Evolutionary conservation across 805 yeast species (phyloP).

Genomic region (Saturnispora ahearnii): DNA sequence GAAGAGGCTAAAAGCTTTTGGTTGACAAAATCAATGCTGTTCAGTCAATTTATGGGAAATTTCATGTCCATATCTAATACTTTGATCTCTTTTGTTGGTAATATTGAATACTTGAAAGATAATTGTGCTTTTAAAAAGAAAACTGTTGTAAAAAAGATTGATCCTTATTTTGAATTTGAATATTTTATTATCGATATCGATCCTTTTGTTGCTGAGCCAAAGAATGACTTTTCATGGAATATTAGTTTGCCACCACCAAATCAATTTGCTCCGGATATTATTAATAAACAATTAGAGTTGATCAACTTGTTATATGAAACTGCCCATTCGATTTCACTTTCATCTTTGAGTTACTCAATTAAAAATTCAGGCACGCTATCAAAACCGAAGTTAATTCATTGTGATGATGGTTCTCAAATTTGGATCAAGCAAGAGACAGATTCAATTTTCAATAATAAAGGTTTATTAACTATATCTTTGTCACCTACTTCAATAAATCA

Average conservation of each 20-base stretch:
- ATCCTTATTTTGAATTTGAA: slow-evolving; percentile 37
- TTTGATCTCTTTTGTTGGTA: slow-evolving; percentile 29
- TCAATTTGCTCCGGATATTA: slow-evolving; percentile 29
- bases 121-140: not conserved
- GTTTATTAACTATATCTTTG: slow-evolving; percentile 40
- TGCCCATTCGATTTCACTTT: slow-evolving; percentile 20
- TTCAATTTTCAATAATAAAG: slow-evolving; percentile 23
- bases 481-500: slow-evolving; percentile 25
- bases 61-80: slow-evolving; percentile 27
- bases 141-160: slow-evolving; percentile 17
- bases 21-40: slow-evolving; percentile 31
- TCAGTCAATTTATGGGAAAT: slow-evolving; percentile 23
- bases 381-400: slow-evolving; percentile 31
- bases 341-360: slow-evolving; percentile 28
- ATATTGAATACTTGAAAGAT: not conserved
- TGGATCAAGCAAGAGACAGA: slow-evolving; percentile 41
- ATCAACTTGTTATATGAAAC: slow-evolving; percentile 20
- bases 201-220: not conserved
- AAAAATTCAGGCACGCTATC: slow-evolving; percentile 21
- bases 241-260: slow-evolving; percentile 26
- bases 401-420: slow-evolving; percentile 33
- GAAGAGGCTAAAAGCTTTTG: slow-evolving; percentile 33
- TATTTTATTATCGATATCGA: slow-evolving; percentile 21
- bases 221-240: not conserved
- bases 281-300: slow-evolving; percentile 23